phyloP scores from a whole-genome alignment of 305 asterid genomes.

The Rubia occidens region DNA sequence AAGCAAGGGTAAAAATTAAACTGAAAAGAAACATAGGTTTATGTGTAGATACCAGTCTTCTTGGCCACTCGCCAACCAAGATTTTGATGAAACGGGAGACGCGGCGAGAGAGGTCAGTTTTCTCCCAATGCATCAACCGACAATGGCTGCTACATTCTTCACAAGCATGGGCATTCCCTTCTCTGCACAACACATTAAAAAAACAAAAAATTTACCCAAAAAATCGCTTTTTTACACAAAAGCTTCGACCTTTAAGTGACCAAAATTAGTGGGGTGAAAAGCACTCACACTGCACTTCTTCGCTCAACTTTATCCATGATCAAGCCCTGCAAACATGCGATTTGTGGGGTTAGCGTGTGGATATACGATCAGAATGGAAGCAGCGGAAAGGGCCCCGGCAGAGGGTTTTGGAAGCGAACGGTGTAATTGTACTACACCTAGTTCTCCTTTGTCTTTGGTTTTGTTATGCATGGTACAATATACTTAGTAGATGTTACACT shows the following conservation, averaged over 20 bases:
- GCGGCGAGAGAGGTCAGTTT: background rate
- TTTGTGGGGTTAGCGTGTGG: no score
- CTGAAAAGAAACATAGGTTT: no score
- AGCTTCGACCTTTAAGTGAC: background rate
- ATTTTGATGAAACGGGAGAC: conserved; percentile 20
- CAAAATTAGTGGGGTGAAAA: background rate
- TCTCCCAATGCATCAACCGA: conserved; percentile 3
- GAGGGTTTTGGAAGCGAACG: no score
- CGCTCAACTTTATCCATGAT: background rate
- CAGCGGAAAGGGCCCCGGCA: background rate
- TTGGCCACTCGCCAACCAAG: conserved; percentile 13
- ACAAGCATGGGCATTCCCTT: conserved; percentile 8
- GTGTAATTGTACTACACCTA: no score
- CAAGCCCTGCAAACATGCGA: background rate
- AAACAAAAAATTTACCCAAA: background rate
- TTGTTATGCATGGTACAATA: no score
- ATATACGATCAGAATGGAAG: background rate
- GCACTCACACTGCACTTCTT: background rate
- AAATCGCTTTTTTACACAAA: background rate
- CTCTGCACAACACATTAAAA: background rate
- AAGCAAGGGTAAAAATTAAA: no score
- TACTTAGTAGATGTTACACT: no score
- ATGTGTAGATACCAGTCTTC: conserved; percentile 13
- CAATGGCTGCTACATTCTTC: conserved; percentile 16
- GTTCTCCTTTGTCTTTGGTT: no score